Percentiles rank a stretch among this genome's conserved stretches.
These are phyloP conservation scores for Naumovozyma baii DNA, from an alignment of 805 yeast species.

Conservation along the genomic window DNA sequence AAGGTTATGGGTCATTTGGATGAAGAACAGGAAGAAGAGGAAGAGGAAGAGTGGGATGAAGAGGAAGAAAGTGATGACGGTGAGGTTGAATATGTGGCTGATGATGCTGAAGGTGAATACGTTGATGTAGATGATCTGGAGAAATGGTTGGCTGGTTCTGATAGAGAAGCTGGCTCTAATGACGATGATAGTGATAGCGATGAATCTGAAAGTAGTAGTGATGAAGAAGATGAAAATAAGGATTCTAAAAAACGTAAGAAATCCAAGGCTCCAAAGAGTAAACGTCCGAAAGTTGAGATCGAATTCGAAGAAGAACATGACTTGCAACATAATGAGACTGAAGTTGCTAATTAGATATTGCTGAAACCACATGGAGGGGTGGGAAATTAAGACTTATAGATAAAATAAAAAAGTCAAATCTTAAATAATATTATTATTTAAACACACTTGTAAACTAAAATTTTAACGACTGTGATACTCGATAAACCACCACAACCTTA, in stretches of 20 bases:
- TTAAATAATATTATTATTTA: no score
- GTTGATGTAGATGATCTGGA: constrained; percentile 91
- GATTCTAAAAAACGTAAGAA: constrained; percentile 33
- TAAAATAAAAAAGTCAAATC: neutral
- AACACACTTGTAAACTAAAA: neutral
- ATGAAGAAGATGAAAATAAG: constrained; percentile 30
- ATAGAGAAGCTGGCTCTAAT: constrained; percentile 25
- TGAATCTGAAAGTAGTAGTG: constrained; percentile 31
- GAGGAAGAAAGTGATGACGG: constrained; percentile 52
- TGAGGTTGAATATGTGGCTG: constrained; percentile 82
- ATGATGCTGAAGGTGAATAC: constrained; percentile 78
- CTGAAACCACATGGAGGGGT: neutral
- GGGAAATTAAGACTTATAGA: neutral
- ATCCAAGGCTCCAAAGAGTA: constrained; percentile 32
- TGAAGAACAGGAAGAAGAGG: constrained; percentile 47
- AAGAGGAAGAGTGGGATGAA: constrained; percentile 41
- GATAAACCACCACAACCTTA: no score
- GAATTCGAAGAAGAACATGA: constrained; percentile 67
- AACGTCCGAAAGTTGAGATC: constrained; percentile 68
- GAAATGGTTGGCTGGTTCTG: constrained; percentile 66
- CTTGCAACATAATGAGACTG: constrained; percentile 29
- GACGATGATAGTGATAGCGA: constrained; percentile 26
- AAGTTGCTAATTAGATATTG: constrained; percentile 16
- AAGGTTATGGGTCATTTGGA: constrained; percentile 80
- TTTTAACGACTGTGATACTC: no score